Percentiles rank a stretch among this genome's conserved stretches.
phyloP scores from a whole-genome alignment of 495 filamentous ascomycete genomes.

The Penicilliopsis zonata region DNA sequence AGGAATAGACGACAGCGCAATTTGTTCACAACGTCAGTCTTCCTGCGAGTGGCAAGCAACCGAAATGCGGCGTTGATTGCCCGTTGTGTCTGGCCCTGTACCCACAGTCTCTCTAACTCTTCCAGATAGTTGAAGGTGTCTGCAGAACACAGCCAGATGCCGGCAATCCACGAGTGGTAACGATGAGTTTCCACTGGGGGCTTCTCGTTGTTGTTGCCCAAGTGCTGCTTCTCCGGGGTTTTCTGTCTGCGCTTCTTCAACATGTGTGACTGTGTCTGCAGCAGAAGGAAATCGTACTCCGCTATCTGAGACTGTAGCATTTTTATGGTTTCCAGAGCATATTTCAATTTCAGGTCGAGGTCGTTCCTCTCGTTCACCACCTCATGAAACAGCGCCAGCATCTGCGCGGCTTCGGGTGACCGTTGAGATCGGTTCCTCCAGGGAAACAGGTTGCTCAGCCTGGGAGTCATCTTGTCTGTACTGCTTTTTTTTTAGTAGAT shows the following conservation, averaged over 20 bases:
- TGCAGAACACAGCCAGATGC: constrained; percentile 9
- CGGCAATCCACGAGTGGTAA: constrained; percentile 5
- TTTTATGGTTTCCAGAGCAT: constrained; percentile 2
- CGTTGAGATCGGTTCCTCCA: neutral
- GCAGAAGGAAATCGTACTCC: constrained; percentile 10
- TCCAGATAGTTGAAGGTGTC: constrained; percentile 1
- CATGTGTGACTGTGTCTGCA: constrained; percentile 3
- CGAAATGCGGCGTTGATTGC: constrained; percentile 4
- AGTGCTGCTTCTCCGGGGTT: neutral
- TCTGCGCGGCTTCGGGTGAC: neutral
- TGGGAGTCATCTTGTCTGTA: no score
- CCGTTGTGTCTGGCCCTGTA: constrained; percentile 2
- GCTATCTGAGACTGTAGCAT: constrained; percentile 5
- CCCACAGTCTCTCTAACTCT: constrained; percentile 9
- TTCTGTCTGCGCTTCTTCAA: neutral
- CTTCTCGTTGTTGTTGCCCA: neutral
- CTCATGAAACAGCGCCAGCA: neutral
- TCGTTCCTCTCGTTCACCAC: constrained; percentile 1
- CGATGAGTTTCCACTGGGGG: neutral
- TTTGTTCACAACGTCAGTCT: constrained; percentile 3
- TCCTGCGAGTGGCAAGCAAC: constrained; percentile 3
- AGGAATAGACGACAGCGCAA: constrained; percentile 7
- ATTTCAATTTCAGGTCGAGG: constrained; percentile 4
- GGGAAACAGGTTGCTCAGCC: neutral
- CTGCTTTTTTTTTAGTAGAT: no score